These are phyloP conservation scores for Populus hybrid DNA, from an alignment of 441 rosid species.

Conservation along the genomic window DNA sequence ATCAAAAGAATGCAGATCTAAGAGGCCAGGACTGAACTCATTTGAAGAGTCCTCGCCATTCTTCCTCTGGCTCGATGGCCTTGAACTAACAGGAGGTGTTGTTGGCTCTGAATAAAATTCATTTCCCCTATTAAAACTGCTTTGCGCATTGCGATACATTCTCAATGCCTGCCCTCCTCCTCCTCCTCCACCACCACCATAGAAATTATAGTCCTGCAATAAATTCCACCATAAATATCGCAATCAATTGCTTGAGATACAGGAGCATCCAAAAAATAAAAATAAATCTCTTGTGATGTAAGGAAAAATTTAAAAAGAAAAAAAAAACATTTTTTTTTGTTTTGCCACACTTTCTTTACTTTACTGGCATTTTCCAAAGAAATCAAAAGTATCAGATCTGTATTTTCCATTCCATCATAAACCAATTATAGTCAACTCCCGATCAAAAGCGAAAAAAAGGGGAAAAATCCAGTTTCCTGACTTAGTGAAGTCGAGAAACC, in stretches of 20 bases:
- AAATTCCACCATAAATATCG: constrained; percentile 13
- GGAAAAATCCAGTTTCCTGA: not conserved
- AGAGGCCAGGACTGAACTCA: constrained; percentile 92
- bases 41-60: constrained; percentile 60
- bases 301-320: not conserved
- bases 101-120: constrained; percentile 67
- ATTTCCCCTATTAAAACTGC: constrained; percentile 59
- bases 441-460: not conserved
- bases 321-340: too few species aligned
- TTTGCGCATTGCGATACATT: constrained; percentile 57
- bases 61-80: constrained; percentile 57
- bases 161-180: constrained; percentile 42
- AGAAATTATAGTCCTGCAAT: constrained; percentile 76
- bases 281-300: not conserved
- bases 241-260: not conserved
- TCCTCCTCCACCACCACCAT: constrained; percentile 57
- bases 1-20: constrained; percentile 95
- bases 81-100: constrained; percentile 71
- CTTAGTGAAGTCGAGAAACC: not conserved
- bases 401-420: not conserved
- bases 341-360: not conserved
- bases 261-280: not conserved
- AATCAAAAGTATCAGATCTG: constrained; percentile 18
- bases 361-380: not conserved
- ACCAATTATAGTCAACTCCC: not conserved